Evolutionary conservation across 768 basidiomycete species (phyloP), one percentile per base, ranked within the genome.

Genomic region (Suillus sp.): DNA sequence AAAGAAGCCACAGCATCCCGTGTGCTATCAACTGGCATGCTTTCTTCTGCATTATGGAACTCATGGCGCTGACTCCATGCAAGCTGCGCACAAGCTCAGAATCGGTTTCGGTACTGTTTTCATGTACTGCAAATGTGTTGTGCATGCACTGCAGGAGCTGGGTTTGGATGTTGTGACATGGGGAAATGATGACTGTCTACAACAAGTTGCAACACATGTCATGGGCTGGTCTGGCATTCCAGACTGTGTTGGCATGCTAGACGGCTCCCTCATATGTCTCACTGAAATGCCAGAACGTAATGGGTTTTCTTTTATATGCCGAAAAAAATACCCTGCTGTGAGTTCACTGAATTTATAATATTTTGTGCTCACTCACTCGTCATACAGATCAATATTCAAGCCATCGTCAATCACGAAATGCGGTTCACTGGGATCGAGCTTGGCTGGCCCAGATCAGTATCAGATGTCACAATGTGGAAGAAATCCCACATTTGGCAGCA

Each of bases 31-130:
- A 54, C 60, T 71, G 0, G 72, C 60, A 1, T 61, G 65, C 4
- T 72, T 72, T 35, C 66, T 74, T 0, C 58, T 67, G n/a, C 54
- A 68, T 10, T 69, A 68, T 56, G 72, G 70, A 22, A 62, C 62
- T 22, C 64, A 57, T 34, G 72, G 66, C 14, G 65, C 63, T 20
- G 61, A 65, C 59, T 42, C 51, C 34, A 43, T 61, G 9, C 63
- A 65, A 48, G 63, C 65, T 13, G 64, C 63, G 2, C 56, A 65
- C 4, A 66, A 71, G 57, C 43, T 73, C 5, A 68, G 70, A 2
- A 63, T 73, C 38, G 70, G 68, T 10, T 65, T 68, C 32, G 69
- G 72, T 2, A 71, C 68, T 25, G 67, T 70, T 4, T 68, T 59
- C 32, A 43, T 70, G 4, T 72, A 72, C 35, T 69, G 62, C 48